Percentiles rank a stretch among this genome's conserved stretches.
Evolutionary conservation across 495 filamentous ascomycete genomes (phyloP).

Genomic region (Penicillium antarcticum): DNA sequence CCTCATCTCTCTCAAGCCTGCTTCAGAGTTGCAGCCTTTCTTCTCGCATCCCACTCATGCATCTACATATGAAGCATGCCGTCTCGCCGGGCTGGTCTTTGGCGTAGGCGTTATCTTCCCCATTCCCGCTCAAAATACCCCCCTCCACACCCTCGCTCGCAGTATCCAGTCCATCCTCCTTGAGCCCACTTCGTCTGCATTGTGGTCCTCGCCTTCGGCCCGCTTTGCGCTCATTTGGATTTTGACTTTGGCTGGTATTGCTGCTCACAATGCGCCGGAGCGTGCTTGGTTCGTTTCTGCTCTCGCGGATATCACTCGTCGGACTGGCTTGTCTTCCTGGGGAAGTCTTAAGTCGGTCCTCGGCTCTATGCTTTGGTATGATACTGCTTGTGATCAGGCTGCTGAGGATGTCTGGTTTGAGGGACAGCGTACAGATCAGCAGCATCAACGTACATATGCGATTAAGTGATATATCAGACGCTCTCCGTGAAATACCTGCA

Average conservation of each 20-base stretch:
- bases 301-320: constrained; percentile 15
- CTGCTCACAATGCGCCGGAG: constrained; percentile 19
- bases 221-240: constrained; percentile 32
- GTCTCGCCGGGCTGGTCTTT: constrained; percentile 32
- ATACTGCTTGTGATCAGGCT: constrained; percentile 31
- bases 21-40: constrained; percentile 12
- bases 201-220: constrained; percentile 24
- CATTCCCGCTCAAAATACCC: constrained; percentile 34
- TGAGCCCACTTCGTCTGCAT: neutral
- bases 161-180: constrained; percentile 21
- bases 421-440: neutral
- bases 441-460: neutral
- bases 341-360: constrained; percentile 19
- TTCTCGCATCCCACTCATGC: constrained; percentile 15
- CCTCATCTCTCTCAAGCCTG: constrained; percentile 28
- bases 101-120: constrained; percentile 40
- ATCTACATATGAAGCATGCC: constrained; percentile 36
- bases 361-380: constrained; percentile 32
- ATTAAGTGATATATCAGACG: neutral
- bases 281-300: constrained; percentile 31
- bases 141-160: constrained; percentile 24
- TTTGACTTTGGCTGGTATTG: constrained; percentile 36
- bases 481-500: too few species aligned
- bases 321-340: constrained; percentile 24
- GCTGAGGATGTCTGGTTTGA: constrained; percentile 30